Percentiles rank a stretch among this genome's conserved stretches.
phyloP scores from a whole-genome alignment of 148 eudicot genomes.

The Rhododendron molle region DNA sequence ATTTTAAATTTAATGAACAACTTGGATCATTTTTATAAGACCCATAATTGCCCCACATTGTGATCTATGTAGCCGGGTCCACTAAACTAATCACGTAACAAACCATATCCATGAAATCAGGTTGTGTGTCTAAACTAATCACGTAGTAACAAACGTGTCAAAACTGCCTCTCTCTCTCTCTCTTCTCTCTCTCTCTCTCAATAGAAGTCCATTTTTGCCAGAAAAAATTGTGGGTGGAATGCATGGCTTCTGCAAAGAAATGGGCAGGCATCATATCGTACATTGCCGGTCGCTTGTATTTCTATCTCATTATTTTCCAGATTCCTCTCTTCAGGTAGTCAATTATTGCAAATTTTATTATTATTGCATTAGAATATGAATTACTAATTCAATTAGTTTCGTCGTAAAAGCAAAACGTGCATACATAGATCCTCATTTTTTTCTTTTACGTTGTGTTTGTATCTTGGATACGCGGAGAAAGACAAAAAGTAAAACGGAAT shows the following conservation, averaged over 20 bases:
- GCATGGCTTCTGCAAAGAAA: slow-evolving; percentile 19
- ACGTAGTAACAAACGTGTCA: not conserved
- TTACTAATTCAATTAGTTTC: not conserved
- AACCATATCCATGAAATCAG: not conserved
- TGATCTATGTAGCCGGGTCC: too few species aligned
- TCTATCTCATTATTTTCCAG: slow-evolving; percentile 12
- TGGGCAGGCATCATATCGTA: slow-evolving; percentile 14
- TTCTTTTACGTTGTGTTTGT: not conserved
- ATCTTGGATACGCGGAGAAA: not conserved
- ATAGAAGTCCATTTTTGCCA: not conserved
- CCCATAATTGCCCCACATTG: too few species aligned
- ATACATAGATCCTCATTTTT: not conserved
- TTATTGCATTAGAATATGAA: not conserved
- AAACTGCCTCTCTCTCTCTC: not conserved
- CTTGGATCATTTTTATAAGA: too few species aligned
- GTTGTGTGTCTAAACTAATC: not conserved
- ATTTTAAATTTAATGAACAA: too few species aligned
- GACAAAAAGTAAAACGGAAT: not conserved
- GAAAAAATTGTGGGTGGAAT: not conserved
- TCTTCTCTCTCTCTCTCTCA: not conserved
- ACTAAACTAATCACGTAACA: not conserved
- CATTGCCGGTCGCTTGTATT: slow-evolving; percentile 10
- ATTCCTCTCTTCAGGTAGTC: slow-evolving; percentile 20
- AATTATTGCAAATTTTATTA: not conserved
- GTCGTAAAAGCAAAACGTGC: not conserved